Base-by-base conservation (phyloP, 257 asterid species). In the Nicotiana obtusifolia region DNA sequence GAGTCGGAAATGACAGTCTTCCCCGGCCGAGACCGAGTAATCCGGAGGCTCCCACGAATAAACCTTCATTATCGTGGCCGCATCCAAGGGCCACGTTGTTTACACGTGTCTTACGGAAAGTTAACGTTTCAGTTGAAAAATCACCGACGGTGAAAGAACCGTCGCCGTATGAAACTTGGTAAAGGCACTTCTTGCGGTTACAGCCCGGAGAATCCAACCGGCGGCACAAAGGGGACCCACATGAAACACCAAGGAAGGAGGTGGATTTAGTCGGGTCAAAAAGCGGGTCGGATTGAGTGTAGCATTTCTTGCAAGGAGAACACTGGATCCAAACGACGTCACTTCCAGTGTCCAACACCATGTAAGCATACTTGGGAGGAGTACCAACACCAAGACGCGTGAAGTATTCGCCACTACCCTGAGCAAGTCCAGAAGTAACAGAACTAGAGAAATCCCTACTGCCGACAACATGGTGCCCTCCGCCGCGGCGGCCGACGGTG, bases 381-480 rank as follows among this genome's bases (percentile, higher is more conserved):
- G 98, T 92, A 3, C 99, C 97, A 0, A 95, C 64, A 13, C 99
- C 99, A 19, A 95, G 31, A 85, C 98, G 95, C 5, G 99, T 95
- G 99, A 95, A 95, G 86, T 95, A 93, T 91, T 95, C 99, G 1
- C 97, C 98, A 61, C 97, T 95, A 4, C 98, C 98, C 85, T 91
- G 94, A 10, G 94, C 83, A 19, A 92, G 89, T 0, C 99, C 98
- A 64, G 98, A 93, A 41, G 87, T 53, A 1, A 93, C 61, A 0
- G 98, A 93, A 82, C 97, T 89, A 85, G 93, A 91, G 86, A 92
- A 92, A 52, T 87, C 92, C 7, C 87, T 85, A 6, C 80, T 82
- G 1, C 60, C 71, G 13, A 41, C 13, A 41, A 35, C 69, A 10
- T 73, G 64, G 7, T 17, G 75, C 0, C 41, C 16, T 2, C 83